These are phyloP conservation scores for Galeopsis tetrahit DNA, from an alignment of 257 asterid species.

Conservation along the genomic window DNA sequence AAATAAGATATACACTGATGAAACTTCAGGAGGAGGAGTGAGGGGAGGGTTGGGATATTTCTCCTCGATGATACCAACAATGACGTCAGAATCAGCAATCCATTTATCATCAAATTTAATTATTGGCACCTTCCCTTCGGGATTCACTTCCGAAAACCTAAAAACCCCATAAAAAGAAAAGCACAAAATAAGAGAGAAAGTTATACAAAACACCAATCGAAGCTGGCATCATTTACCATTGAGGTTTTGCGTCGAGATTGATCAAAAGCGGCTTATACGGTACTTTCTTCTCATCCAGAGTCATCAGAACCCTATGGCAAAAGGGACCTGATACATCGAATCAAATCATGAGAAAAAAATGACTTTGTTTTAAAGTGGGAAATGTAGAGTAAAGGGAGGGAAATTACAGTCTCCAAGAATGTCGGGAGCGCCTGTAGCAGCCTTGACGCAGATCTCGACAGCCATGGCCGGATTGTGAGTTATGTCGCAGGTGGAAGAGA, in stretches of 20 bases:
- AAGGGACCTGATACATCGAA: constrained; percentile 60
- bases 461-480: constrained; percentile 48
- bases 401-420: constrained; percentile 69
- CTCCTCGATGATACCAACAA: constrained; percentile 67
- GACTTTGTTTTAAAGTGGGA: too few species aligned
- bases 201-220: background rate
- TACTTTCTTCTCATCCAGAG: constrained; percentile 75
- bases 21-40: constrained; percentile 56
- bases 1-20: constrained; percentile 58
- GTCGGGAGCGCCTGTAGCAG: constrained; percentile 66
- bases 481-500: background rate
- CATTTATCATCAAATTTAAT: constrained; percentile 71
- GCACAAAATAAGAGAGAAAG: background rate
- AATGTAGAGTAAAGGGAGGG: background rate
- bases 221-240: constrained; percentile 48
- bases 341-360: constrained; percentile 6
- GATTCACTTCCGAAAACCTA: constrained; percentile 71
- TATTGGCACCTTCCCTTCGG: constrained; percentile 79
- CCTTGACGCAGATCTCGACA: constrained; percentile 72
- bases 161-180: constrained; percentile 7
- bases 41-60: constrained; percentile 70
- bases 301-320: constrained; percentile 68
- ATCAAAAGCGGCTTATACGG: constrained; percentile 62
- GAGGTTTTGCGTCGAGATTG: constrained; percentile 62
- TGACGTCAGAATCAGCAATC: constrained; percentile 78